Evolutionary conservation across 1,139 yeast genomes (phyloP).

Genomic region (Saccharomyces hybrid): DNA sequence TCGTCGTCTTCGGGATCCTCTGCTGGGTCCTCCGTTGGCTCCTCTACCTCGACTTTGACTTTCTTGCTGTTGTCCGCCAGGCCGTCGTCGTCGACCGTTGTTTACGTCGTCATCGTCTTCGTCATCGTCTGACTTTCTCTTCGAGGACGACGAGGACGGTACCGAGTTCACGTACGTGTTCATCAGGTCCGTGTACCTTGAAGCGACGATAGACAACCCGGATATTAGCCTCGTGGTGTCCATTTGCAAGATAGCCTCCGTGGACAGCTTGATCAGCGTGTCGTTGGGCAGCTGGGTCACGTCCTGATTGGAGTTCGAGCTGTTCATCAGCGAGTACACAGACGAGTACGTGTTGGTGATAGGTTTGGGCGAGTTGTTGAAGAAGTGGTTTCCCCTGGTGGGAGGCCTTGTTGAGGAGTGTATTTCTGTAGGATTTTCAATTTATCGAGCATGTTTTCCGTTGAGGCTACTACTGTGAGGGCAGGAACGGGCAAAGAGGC

Average conservation of each 20-base stretch:
- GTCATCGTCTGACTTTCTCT: slow-evolving; percentile 7
- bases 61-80: slow-evolving; percentile 21
- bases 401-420: slow-evolving; percentile 20
- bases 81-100: slow-evolving; percentile 23
- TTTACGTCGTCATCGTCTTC: slow-evolving; percentile 14
- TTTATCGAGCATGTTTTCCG: neutral
- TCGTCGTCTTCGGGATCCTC: slow-evolving; percentile 16
- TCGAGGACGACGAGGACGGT: slow-evolving; percentile 4
- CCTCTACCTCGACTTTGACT: slow-evolving; percentile 25
- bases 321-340: slow-evolving; percentile 55
- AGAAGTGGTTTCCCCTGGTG: slow-evolving; percentile 22
- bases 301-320: slow-evolving; percentile 57
- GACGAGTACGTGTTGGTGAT: slow-evolving; percentile 36
- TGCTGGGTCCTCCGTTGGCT: slow-evolving; percentile 1
- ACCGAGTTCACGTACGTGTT: slow-evolving; percentile 18
- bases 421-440: slow-evolving; percentile 18
- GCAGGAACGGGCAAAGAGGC: neutral
- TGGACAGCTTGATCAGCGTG: slow-evolving; percentile 56
- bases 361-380: slow-evolving; percentile 35
- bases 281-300: slow-evolving; percentile 60
- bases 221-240: slow-evolving; percentile 50
- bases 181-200: slow-evolving; percentile 46
- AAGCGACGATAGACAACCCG: slow-evolving; percentile 59
- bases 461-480: neutral
- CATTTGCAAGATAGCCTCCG: slow-evolving; percentile 53